Evolutionary conservation across 2,329 filamentous ascomycete genomes (phyloP), one percentile per base, ranked within the genome.

Genomic region (Daldinia sp.): DNA sequence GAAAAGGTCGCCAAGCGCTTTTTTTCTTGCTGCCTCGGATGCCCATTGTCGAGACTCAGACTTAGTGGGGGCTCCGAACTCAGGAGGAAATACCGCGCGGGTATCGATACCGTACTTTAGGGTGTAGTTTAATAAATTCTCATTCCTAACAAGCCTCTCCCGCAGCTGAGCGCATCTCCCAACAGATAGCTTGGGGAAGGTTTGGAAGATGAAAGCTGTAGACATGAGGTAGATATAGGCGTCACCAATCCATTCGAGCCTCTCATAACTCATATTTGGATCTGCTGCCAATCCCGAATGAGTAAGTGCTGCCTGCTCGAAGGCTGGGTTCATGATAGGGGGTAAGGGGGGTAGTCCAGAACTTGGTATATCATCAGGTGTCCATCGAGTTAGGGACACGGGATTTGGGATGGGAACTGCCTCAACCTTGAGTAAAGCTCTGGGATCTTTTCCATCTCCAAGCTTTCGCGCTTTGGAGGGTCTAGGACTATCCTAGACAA

Each of bases 221-320:
- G 94, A 88, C 53, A 94, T 89, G 58, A 94, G 81, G 75, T 97
- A 92, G 58, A 97, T 83, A 74, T 95, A 95, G 20, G 93, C 91
- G 78, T 98, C 95, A 6, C 95, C 95, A 6, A 97, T 85, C 82
- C 95, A 94, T 79, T 98, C 95, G 6, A 98, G 87, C 18, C 89
- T 88, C 75, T 98, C 94, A 79, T 98, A 98, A 74, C 84, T 86
- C 59, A 82, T 77, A 50, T 82, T 80, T 56, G 79, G 73, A 18
- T 67, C 80, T 28, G 75, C 73, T 3, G 74, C 75, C 60, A 82
- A 76, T 1, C 88, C 89, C 1, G 85, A 81, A 73, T 95, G 93
- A 0, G 87, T 93, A 74, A 94, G 91, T 10, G 89, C 88, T 15
- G 89, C 86, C 28, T 80, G 81, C 73, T 90, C 87, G 18, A 94